Percentiles rank a stretch among this genome's conserved stretches.
Evolutionary conservation across 441 rosid species (phyloP).

Genomic region (Bocquillonia castaneifolia): DNA sequence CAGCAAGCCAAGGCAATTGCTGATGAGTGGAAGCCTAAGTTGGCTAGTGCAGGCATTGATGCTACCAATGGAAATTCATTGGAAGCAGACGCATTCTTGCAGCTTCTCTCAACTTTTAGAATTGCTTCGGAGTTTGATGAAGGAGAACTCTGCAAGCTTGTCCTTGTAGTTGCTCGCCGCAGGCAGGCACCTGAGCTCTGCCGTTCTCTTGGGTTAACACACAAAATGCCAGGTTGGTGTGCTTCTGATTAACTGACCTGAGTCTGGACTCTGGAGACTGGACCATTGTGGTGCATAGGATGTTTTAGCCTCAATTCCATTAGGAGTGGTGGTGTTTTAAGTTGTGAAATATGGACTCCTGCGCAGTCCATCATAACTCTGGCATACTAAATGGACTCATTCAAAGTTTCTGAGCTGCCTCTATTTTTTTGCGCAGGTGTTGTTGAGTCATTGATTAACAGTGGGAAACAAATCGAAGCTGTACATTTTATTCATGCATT

Average conservation of each 20-base stretch:
- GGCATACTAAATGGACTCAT: not conserved
- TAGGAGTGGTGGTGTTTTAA: slow-evolving; percentile 16
- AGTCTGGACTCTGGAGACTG: slow-evolving; percentile 31
- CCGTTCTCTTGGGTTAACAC: slow-evolving; percentile 71
- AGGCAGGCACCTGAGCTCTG: slow-evolving; percentile 86
- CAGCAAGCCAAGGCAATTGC: slow-evolving; percentile 78
- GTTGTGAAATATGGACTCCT: not conserved
- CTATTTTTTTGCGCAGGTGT: slow-evolving; percentile 37
- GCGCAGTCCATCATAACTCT: not conserved
- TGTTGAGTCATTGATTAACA: slow-evolving; percentile 51
- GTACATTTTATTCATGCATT: slow-evolving; percentile 80
- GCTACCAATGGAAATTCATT: slow-evolving; percentile 83
- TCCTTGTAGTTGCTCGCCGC: slow-evolving; percentile 82
- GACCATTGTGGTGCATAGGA: slow-evolving; percentile 28
- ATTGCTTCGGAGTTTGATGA: slow-evolving; percentile 71
- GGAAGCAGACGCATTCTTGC: slow-evolving; percentile 94
- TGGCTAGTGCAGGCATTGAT: slow-evolving; percentile 59
- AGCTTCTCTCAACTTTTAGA: slow-evolving; percentile 76
- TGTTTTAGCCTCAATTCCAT: slow-evolving; percentile 12
- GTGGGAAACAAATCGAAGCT: slow-evolving; percentile 89
- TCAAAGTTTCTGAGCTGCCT: slow-evolving; percentile 5
- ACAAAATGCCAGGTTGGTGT: slow-evolving; percentile 84
- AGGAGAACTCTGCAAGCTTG: slow-evolving; percentile 61
- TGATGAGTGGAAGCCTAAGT: slow-evolving; percentile 75
- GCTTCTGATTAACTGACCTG: slow-evolving; percentile 34